Evolutionary conservation across 345 rosid genomes (phyloP), one percentile per base, ranked within the genome.

Genomic region (Hirschfeldia incana): DNA sequence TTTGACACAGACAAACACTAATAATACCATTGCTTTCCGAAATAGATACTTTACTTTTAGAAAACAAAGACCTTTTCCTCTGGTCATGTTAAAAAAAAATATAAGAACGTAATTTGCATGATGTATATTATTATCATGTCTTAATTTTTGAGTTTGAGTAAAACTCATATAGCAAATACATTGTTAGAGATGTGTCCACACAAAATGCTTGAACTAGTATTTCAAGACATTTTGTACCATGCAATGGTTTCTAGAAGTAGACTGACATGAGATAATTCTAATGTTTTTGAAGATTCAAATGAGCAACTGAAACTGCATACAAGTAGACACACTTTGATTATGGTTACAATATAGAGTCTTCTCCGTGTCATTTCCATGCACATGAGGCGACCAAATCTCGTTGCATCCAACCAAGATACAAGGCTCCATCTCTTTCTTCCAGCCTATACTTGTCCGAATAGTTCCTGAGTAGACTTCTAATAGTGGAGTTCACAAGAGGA

Each of bases 371-470:
- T 78, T 85, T 85, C 98, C 97, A 94, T 2, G 98, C 98, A 77
- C 93, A 87, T 12, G 97, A 88, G n/a, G 94, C 97, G 26, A 90
- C 97, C 92, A 94, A 83, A 87, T 92, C 92, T 83, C 94, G 83
- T 36, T 89, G 58, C 92, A 82, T 91, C 98, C 98, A 94, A 63
- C 98, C 98, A 59, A 94, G 94, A 82, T 86, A 92, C 37, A 92
- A 83, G 29, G 93, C 91, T 39, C 94, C 97, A 44, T 86, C 97
- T 77, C 87, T 86, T 86, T 90, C 98, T 87, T 90, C 88, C 46
- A 94, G 91, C 74, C 90, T 86, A 60, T 94, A 94, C 53, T 78
- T 87, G 58, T 83, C 65, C 30, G 89, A 85, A 74, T 92, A 94
- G 65, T 82, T 89, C 79, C 84, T 86, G 1, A 92, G 87, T 76